phyloP scores from a whole-genome alignment of 129 eudicot species.

The Flaveria ramosissima region DNA sequence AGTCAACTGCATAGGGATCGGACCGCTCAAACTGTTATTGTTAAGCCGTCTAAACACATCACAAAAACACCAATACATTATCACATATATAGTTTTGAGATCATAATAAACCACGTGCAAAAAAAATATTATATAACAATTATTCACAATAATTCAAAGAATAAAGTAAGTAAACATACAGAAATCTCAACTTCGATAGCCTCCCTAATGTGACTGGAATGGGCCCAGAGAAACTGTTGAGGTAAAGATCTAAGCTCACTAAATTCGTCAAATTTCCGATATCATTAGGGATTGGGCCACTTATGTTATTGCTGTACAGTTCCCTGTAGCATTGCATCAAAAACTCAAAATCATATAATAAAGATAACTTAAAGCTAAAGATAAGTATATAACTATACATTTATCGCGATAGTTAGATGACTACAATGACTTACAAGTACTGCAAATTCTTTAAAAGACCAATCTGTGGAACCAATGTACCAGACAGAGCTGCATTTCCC shows the following conservation, averaged over 20 bases:
- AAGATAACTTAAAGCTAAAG: too few species aligned
- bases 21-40: conserved; percentile 82
- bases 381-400: background rate
- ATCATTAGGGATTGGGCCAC: conserved; percentile 81
- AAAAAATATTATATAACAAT: background rate
- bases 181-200: conserved; percentile 68
- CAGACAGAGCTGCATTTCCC: conserved; percentile 63
- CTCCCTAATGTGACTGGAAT: conserved; percentile 83
- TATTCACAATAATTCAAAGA: background rate
- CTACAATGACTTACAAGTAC: conserved; percentile 45
- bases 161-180: conserved; percentile 47
- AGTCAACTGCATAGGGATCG: conserved; percentile 79
- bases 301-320: conserved; percentile 80
- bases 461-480: conserved; percentile 73
- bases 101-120: background rate
- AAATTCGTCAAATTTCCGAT: conserved; percentile 82
- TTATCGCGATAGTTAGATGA: background rate
- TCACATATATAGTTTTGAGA: background rate
- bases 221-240: conserved; percentile 79
- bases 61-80: conserved; percentile 23
- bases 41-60: conserved; percentile 73
- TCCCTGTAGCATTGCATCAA: conserved; percentile 54
- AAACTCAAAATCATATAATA: background rate
- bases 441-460: conserved; percentile 79
- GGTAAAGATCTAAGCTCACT: conserved; percentile 93